Evolutionary conservation across 176 grass and related monocot species (phyloP), one percentile per base, ranked within the genome.

Genomic region (Oryza australiensis): DNA sequence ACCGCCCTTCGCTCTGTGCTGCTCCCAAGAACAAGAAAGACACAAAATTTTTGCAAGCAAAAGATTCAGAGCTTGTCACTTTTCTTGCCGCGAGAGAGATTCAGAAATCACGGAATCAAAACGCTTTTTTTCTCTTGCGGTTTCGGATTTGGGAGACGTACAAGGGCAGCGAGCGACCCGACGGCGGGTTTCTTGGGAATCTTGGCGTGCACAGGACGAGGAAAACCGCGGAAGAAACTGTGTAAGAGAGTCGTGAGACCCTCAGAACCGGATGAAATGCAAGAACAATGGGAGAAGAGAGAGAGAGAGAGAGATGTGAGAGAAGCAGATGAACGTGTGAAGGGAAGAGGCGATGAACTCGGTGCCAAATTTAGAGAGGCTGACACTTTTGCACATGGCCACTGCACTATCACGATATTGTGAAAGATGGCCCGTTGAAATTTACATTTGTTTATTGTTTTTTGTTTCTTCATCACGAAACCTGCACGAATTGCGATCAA

Each of bases 301-400:
- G 53, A 37, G 26, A 9, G 9, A 3, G 32, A 3, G 62, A 2
- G 67, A 26, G 20, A 0, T 11, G 30, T 33, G 30, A 1, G 14
- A 66, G 22, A 18, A 12, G 12, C 51, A 63, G 34, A 62, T 26
- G 63, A 76, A 45, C 26, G 77, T 77, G 78, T 77, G 83, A 62
- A 30, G 42, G 73, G 55, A 22, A 59, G 60, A 66, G 67, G 55
- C 77, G 42, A 83, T 37, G 83, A 86, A 49, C 83, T 74, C 62
- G 74, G 79, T 60, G 88, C 88, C 73, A 90, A 86, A 83, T 86
- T 78, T 89, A 89, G 88, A 90, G 24, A 12, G 26, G 12, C 11
- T 8, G 14, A n/a, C 1, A 9, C 30, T 78, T 89, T 86, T 57
- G 35, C 5, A 26, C 3, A 38, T 62, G 29, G 35, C 73, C 67